These are phyloP conservation scores for Solanum chacoense DNA, from an alignment of 305 asterid species.

Conservation along the genomic window DNA sequence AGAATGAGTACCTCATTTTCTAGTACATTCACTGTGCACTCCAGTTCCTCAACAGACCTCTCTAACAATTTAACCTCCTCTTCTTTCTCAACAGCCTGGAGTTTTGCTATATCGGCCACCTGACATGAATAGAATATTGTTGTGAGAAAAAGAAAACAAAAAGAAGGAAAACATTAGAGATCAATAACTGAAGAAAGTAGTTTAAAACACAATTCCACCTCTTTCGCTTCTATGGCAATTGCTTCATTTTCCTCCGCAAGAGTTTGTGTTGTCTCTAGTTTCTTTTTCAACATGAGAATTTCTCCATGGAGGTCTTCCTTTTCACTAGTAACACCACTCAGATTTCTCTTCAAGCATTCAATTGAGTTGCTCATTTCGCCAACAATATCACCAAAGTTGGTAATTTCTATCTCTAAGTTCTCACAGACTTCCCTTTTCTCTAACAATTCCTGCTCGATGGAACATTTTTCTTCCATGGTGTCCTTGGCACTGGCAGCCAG, in stretches of 20 bases:
- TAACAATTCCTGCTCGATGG: constrained; percentile 43
- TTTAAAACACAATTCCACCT: constrained; percentile 39
- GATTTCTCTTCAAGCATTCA: constrained; percentile 46
- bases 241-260: constrained; percentile 70
- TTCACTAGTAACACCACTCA: constrained; percentile 39
- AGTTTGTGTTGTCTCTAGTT: constrained; percentile 47
- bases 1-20: constrained; percentile 65
- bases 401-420: constrained; percentile 54
- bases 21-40: constrained; percentile 77
- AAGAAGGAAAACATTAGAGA: constrained; percentile 1
- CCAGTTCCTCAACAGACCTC: constrained; percentile 84
- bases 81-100: constrained; percentile 69
- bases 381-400: constrained; percentile 50
- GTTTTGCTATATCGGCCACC: constrained; percentile 48
- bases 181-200: not conserved
- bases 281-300: constrained; percentile 34
- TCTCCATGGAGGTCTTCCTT: constrained; percentile 46
- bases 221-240: constrained; percentile 60
- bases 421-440: constrained; percentile 38
- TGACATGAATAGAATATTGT: constrained; percentile 17
- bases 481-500: constrained; percentile 41
- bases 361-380: constrained; percentile 40
- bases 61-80: constrained; percentile 84
- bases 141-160: not conserved
- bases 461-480: constrained; percentile 33